Evolutionary conservation across 169 alveolate genomes (phyloP).

Genomic region (Cystoisospora suis): DNA sequence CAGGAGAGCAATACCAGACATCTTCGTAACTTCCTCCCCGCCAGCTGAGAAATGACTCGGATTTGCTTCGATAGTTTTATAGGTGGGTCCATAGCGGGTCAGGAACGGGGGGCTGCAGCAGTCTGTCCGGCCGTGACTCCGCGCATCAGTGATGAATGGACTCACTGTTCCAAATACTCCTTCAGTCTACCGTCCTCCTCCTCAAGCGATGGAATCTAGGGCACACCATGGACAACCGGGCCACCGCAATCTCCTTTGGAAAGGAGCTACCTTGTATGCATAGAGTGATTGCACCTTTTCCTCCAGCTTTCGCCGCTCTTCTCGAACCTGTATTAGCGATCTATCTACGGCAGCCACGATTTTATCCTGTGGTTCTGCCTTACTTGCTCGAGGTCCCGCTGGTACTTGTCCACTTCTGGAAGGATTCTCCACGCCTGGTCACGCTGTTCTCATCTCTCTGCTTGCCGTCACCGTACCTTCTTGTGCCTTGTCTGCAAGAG

Average conservation of each 20-base stretch:
- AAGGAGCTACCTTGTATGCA: background rate
- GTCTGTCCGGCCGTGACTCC: background rate
- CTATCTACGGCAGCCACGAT: background rate
- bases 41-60: background rate
- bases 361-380: background rate
- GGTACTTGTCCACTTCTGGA: background rate
- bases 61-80: background rate
- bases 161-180: background rate
- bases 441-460: background rate
- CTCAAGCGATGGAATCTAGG: background rate
- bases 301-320: background rate
- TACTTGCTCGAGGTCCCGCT: background rate
- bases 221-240: background rate
- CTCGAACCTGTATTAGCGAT: background rate
- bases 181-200: background rate
- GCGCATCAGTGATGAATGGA: background rate
- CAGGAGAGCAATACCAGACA: background rate
- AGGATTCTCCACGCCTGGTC: background rate
- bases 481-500: slow-evolving; percentile 14
- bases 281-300: background rate
- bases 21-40: background rate
- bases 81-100: slow-evolving; percentile 22
- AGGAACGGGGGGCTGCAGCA: slow-evolving; percentile 22
- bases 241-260: background rate
- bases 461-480: slow-evolving; percentile 6